These are phyloP conservation scores for Podila clonocystis DNA, from an alignment of 192 early-diverging fungal genomes.

Conservation along the genomic window DNA sequence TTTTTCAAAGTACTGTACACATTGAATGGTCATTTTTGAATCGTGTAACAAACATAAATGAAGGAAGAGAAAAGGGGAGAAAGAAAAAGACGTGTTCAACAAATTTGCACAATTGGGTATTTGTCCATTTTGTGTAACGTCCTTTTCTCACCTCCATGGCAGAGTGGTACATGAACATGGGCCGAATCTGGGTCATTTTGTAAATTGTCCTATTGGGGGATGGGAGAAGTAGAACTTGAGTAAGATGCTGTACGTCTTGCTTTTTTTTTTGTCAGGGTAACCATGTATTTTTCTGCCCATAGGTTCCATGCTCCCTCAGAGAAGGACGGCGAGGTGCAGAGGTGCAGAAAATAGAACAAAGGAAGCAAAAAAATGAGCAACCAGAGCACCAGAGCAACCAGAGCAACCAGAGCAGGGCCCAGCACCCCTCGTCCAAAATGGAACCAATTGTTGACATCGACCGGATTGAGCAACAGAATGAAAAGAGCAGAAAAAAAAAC, in stretches of 20 bases:
- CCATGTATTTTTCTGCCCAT: neutral
- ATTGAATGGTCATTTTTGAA: neutral
- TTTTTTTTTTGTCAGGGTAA: conserved; percentile 4
- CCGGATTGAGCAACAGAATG: neutral
- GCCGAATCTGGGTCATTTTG: neutral
- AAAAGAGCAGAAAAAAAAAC: neutral
- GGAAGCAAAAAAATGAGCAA: neutral
- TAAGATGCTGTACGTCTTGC: too few species aligned
- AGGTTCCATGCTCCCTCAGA: neutral
- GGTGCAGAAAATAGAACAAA: conserved; percentile 1
- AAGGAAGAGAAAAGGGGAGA: too few species aligned
- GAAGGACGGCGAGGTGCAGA: neutral
- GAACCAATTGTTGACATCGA: neutral
- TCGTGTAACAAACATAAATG: conserved; percentile 11
- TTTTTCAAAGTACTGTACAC: too few species aligned
- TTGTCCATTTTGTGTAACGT: too few species aligned
- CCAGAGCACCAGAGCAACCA: neutral
- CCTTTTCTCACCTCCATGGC: neutral
- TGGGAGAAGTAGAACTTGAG: neutral
- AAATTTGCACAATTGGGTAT: too few species aligned
- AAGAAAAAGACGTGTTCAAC: too few species aligned
- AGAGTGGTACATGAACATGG: neutral
- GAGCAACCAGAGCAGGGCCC: conserved; percentile 3
- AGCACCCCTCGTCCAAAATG: neutral
- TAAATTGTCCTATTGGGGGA: neutral